Evolutionary conservation across 2,329 filamentous ascomycete genomes (phyloP), one percentile per base, ranked within the genome.

Genomic region (Venturia pyrina): DNA sequence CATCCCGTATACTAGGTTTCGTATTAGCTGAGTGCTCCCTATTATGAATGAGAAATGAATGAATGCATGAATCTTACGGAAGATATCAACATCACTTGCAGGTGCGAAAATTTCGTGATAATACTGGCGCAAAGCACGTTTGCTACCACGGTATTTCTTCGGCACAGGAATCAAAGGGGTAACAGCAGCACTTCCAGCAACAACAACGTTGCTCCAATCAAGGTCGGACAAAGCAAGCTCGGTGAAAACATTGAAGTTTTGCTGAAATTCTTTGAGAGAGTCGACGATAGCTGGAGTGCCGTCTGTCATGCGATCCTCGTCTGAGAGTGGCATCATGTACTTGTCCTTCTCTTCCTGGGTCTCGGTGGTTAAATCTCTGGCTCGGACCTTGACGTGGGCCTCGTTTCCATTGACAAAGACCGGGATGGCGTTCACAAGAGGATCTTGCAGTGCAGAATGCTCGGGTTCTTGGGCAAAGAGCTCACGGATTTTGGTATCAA

Each of bases 71-170:
- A 2, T n/a, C 53, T 59, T 59, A 59, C 53, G 77, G 73, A 96
- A 96, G 2, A 96, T 81, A 73, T 96, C 91, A 11, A 96, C 89
- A 74, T 96, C 91, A 4, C 90, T 93, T 0, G 91, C 90, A 0
- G 91, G 91, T 13, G 89, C 89, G 68, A 93, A 84, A 68, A 87
- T 85, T 71, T 93, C 86, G 71, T 96, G 91, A 70, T 93, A 96
- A 74, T 91, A 96, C 50, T 76, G 70, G 8, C 78, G 74, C 8
- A 80, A 72, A 24, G 75, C 73, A 44, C 75, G 72, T 69, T 80
- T 80, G 0, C 77, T 78, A 5, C 69, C 72, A 17, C 70, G 71
- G 66, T 78, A 72, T 66, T 76, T 88, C 79, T 73, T 88, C 79
- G 73, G 80, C 41, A 74, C 76, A 5, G 90, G 89, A 17, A 96